These are phyloP conservation scores for Elongisporangium senticosum DNA, from an alignment of 352 stramenopile genomes.

Conservation along the genomic window DNA sequence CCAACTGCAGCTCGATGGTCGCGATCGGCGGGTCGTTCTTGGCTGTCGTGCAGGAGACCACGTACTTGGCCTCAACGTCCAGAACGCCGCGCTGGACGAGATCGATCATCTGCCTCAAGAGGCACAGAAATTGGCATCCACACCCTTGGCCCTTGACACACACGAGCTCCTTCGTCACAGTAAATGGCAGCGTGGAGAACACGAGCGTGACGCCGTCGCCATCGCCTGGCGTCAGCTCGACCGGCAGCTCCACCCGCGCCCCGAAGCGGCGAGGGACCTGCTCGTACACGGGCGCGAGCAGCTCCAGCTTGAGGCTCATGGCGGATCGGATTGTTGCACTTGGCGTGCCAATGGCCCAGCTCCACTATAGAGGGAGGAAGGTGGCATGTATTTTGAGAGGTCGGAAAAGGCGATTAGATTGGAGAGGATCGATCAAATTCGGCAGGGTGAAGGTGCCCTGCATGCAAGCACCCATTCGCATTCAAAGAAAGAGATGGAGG, in stretches of 20 bases:
- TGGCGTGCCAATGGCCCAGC: neutral
- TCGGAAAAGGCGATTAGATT: neutral
- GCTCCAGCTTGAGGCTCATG: neutral
- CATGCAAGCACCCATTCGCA: conserved; percentile 4
- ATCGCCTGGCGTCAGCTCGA: conserved; percentile 21
- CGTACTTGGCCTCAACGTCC: conserved; percentile 35
- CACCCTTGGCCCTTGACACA: conserved; percentile 41
- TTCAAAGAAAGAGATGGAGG: conserved; percentile 18
- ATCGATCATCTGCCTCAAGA: conserved; percentile 40
- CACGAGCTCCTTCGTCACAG: conserved; percentile 27
- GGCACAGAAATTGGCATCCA: conserved; percentile 43
- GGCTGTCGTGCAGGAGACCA: conserved; percentile 12
- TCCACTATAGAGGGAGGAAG: neutral
- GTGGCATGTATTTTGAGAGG: neutral
- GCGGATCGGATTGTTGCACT: neutral
- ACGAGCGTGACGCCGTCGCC: conserved; percentile 28
- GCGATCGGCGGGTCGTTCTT: conserved; percentile 15
- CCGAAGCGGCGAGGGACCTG: neutral
- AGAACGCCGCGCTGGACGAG: conserved; percentile 34
- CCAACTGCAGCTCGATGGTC: conserved; percentile 46
- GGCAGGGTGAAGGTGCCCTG: neutral
- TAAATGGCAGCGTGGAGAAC: conserved; percentile 11
- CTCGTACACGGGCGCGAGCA: neutral
- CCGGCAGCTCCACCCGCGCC: conserved; percentile 6
- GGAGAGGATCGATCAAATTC: neutral